Conservation (phyloP, 768 basidiomycete species). For the Xerocomus spinulosus region DNA sequence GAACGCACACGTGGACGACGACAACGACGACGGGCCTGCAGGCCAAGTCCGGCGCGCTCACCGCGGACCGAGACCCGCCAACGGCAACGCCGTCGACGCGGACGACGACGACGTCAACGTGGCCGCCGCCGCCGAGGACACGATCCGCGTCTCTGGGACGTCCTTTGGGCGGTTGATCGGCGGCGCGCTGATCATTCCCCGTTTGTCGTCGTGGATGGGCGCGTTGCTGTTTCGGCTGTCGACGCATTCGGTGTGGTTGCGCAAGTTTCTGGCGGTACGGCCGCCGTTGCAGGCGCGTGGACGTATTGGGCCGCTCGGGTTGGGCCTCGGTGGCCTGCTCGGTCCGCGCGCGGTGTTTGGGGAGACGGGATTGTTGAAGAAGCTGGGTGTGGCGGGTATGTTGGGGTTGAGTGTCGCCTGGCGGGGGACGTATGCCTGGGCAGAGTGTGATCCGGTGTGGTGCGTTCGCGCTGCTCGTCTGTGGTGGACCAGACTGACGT, state of each 20-base stretch:
- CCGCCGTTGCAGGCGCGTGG: slow-evolving; percentile 10
- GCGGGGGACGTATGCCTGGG: slow-evolving; percentile 59
- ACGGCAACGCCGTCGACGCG: slow-evolving; percentile 8
- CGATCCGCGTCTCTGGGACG: slow-evolving; percentile 52
- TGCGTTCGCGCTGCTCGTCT: slow-evolving; percentile 19
- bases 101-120: slow-evolving; percentile 23
- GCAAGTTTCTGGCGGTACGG: slow-evolving; percentile 23
- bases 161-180: slow-evolving; percentile 64
- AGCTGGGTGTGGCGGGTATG: slow-evolving; percentile 26
- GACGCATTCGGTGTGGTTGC: slow-evolving; percentile 26
- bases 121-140: slow-evolving; percentile 53
- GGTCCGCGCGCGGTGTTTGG: slow-evolving; percentile 17
- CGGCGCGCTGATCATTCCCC: slow-evolving; percentile 65
- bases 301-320: slow-evolving; percentile 14
- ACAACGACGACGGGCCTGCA: slow-evolving; percentile 14
- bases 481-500: not conserved
- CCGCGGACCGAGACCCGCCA: slow-evolving; percentile 13
- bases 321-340: slow-evolving; percentile 4
- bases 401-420: slow-evolving; percentile 46
- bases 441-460: slow-evolving; percentile 72
- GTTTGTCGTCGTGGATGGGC: slow-evolving; percentile 65
- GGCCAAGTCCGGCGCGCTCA: slow-evolving; percentile 8
- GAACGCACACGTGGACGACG: slow-evolving; percentile 34
- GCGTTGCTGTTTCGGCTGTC: slow-evolving; percentile 52
- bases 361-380: slow-evolving; percentile 18